Conservation (phyloP, 768 basidiomycete genomes). For the Amanita polypyramis region DNA sequence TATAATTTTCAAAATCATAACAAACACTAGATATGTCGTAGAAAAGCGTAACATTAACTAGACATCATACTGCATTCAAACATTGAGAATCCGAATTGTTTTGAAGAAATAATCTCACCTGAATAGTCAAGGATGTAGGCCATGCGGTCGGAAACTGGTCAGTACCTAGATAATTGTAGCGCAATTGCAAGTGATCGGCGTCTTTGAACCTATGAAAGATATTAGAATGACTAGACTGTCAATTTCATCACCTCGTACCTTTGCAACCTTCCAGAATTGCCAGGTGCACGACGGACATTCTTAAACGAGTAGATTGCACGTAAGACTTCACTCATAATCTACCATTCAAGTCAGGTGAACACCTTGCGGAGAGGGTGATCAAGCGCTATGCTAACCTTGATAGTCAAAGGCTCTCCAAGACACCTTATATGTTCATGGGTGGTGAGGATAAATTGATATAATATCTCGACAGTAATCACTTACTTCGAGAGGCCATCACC, state of each 20-base stretch:
- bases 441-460: not conserved
- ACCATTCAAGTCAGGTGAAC: not conserved
- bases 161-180: slow-evolving; percentile 45
- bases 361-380: not conserved
- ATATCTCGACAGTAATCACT: not conserved
- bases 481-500: slow-evolving; percentile 38
- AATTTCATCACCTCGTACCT: slow-evolving; percentile 22
- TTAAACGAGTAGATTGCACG: slow-evolving; percentile 49
- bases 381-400: slow-evolving; percentile 29
- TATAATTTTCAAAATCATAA: not conserved
- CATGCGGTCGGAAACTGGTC: slow-evolving; percentile 45
- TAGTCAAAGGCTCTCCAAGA: slow-evolving; percentile 40
- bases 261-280: slow-evolving; percentile 52
- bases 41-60: not conserved
- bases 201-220: slow-evolving; percentile 35
- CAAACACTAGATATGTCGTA: not conserved
- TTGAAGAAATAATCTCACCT: not conserved
- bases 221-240: not conserved
- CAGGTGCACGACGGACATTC: slow-evolving; percentile 57
- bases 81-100: not conserved
- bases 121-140: slow-evolving; percentile 49
- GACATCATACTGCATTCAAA: not conserved
- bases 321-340: slow-evolving; percentile 54
- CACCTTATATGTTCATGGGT: slow-evolving; percentile 13
- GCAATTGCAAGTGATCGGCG: slow-evolving; percentile 33